phyloP scores from a whole-genome alignment of 345 rosid species.

The Brassica napus region Da-Ae NC_063446.1:48594501-48595000 shows the following conservation, averaged over 20 bases:
- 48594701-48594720: too few species aligned
- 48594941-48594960: not conserved
- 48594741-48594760: not conserved
- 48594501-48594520: not conserved
- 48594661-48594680: too few species aligned
- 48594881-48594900: not conserved
- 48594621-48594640: too few species aligned
- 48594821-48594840: not conserved
- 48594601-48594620: too few species aligned
- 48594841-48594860: not conserved
- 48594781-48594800: not conserved
- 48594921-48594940: slow-evolving; percentile 38
- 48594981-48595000: slow-evolving; percentile 76
- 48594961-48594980: not conserved
- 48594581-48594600: too few species aligned
- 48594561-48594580: too few species aligned
- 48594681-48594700: too few species aligned
- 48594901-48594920: slow-evolving; percentile 8
- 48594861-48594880: not conserved
- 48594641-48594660: too few species aligned
- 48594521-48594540: too few species aligned
- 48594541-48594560: too few species aligned
- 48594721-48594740: not conserved
- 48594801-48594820: not conserved
- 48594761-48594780: not conserved